These are phyloP conservation scores for Penicillium sp. DNA, from an alignment of 2,329 filamentous ascomycete species.

Conservation along the genomic window DNA sequence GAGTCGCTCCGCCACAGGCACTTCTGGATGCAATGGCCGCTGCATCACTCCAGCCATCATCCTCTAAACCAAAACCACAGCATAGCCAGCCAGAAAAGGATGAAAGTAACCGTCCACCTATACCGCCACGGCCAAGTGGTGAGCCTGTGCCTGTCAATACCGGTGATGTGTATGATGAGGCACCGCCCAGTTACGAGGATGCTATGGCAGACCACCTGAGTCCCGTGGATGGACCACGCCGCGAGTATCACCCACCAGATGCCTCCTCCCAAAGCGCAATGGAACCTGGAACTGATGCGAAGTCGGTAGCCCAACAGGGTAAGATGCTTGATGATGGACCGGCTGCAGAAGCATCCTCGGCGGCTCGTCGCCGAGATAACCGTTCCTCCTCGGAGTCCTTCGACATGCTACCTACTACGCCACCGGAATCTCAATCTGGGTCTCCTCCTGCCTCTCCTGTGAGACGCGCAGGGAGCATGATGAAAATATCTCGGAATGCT, in stretches of 20 bases:
- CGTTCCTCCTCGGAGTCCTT: constrained; percentile 40
- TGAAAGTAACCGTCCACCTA: constrained; percentile 35
- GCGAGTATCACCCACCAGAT: constrained; percentile 47
- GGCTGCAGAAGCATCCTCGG: constrained; percentile 22
- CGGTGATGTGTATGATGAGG: constrained; percentile 56
- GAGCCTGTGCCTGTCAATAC: constrained; percentile 24
- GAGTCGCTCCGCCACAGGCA: constrained; percentile 73
- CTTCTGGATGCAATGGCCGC: constrained; percentile 64
- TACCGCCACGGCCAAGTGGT: constrained; percentile 39
- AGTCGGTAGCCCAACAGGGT: constrained; percentile 32
- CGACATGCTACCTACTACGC: constrained; percentile 40
- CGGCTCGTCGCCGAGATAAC: constrained; percentile 18
- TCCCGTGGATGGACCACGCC: constrained; percentile 66
- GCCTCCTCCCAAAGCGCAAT: constrained; percentile 29
- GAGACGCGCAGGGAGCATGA: constrained; percentile 32
- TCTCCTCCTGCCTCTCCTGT: constrained; percentile 33
- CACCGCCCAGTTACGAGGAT: constrained; percentile 94
- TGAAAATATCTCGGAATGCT: constrained; percentile 29
- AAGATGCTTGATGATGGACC: constrained; percentile 30
- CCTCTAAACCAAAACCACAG: constrained; percentile 18
- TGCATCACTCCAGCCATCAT: constrained; percentile 26
- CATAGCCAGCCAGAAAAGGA: constrained; percentile 25
- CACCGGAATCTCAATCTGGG: constrained; percentile 34
- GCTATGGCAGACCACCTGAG: constrained; percentile 75
- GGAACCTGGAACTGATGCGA: constrained; percentile 40